Evolutionary conservation across 2,329 filamentous ascomycete species (phyloP).

Genomic region (Colletotrichum sp.): DNA sequence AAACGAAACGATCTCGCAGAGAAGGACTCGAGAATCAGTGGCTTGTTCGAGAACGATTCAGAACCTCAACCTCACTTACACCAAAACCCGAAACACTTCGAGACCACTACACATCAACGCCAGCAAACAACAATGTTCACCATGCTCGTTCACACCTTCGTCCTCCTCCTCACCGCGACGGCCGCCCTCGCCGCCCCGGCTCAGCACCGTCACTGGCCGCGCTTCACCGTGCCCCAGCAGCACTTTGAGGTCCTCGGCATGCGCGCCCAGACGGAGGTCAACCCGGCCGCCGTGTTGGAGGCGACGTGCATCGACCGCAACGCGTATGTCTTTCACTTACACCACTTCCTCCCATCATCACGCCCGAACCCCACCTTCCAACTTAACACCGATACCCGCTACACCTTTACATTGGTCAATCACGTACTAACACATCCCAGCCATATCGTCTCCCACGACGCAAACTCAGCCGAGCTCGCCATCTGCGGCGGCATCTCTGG

Average conservation of each 20-base stretch:
- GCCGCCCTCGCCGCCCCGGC: slow-evolving; percentile 35
- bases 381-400: background rate
- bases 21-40: background rate
- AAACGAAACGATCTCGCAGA: background rate
- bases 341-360: background rate
- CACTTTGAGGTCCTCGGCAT: slow-evolving; percentile 50
- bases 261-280: slow-evolving; percentile 40
- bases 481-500: slow-evolving; percentile 59
- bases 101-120: slow-evolving; percentile 1
- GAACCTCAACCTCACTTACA: background rate
- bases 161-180: slow-evolving; percentile 33
- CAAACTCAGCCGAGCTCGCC: slow-evolving; percentile 49
- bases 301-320: slow-evolving; percentile 45
- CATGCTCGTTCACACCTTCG: slow-evolving; percentile 32
- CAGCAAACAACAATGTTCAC: slow-evolving; percentile 32
- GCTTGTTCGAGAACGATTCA: background rate
- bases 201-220: slow-evolving; percentile 31
- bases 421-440: slow-evolving; percentile 21
- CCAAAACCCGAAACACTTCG: background rate
- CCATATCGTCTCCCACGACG: slow-evolving; percentile 53
- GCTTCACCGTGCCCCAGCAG: slow-evolving; percentile 42
- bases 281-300: slow-evolving; percentile 44
- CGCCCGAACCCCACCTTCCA: background rate
- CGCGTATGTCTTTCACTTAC: slow-evolving; percentile 34
- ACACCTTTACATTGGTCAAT: background rate